These are phyloP conservation scores for Lentinus brumalis DNA, from an alignment of 768 basidiomycete species.

Conservation along the genomic window DNA sequence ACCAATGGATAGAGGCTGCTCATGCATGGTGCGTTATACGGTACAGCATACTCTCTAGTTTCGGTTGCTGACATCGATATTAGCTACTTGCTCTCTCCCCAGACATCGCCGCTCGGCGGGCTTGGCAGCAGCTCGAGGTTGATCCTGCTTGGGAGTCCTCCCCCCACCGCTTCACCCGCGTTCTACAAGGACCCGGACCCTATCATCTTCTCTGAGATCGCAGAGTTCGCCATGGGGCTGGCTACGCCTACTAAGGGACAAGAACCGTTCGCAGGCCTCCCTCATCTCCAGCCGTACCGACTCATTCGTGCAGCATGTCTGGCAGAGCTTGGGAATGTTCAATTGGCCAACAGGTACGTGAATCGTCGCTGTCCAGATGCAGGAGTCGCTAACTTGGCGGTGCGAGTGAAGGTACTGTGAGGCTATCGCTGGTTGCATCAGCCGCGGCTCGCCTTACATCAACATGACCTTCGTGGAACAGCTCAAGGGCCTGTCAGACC, in stretches of 20 bases:
- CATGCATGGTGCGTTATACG: constrained; percentile 77
- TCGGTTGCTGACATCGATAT: not conserved
- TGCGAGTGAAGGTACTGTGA: constrained; percentile 78
- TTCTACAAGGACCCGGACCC: constrained; percentile 72
- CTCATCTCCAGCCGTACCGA: constrained; percentile 87
- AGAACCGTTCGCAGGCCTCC: constrained; percentile 79
- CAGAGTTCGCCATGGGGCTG: constrained; percentile 87
- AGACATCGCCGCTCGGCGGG: constrained; percentile 74
- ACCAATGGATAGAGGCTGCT: constrained; percentile 80
- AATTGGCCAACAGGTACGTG: constrained; percentile 70
- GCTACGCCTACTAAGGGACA: constrained; percentile 77
- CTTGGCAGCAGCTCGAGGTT: constrained; percentile 69
- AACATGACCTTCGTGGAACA: constrained; percentile 69
- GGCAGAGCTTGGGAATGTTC: constrained; percentile 80
- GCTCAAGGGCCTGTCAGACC: constrained; percentile 76
- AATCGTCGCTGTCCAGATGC: not conserved
- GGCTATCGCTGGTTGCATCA: constrained; percentile 72
- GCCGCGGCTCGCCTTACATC: constrained; percentile 65
- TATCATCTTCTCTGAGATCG: constrained; percentile 84
- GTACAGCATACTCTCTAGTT: not conserved
- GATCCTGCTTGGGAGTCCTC: constrained; percentile 70
- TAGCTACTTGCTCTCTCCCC: constrained; percentile 87
- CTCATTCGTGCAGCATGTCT: constrained; percentile 75
- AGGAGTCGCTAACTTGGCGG: not conserved
- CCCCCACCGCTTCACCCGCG: constrained; percentile 40